phyloP scores from a whole-genome alignment of 148 eudicot species.

The Agrostemma githago region DNA sequence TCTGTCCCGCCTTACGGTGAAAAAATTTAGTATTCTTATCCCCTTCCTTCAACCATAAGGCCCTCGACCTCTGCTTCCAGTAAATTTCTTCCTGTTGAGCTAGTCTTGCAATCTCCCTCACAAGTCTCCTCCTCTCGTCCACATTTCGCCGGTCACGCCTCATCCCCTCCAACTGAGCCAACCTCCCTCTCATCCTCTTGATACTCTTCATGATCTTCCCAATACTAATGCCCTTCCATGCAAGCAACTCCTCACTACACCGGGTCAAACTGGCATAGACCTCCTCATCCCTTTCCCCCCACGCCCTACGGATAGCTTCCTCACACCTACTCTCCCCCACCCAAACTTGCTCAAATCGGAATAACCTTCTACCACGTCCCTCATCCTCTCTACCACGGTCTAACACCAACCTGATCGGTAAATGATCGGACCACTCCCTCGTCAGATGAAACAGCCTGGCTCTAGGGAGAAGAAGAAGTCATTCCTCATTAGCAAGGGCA shows the following conservation, averaged over 20 bases:
- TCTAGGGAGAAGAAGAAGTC: not conserved
- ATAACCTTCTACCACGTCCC: not conserved
- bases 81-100: not conserved
- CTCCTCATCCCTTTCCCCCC: not conserved
- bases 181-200: not conserved
- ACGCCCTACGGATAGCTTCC: no score
- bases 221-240: not conserved
- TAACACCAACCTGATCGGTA: not conserved
- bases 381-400: no score
- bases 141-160: not conserved
- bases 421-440: conserved; percentile 2
- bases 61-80: not conserved
- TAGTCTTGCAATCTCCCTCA: not conserved
- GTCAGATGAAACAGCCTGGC: not conserved
- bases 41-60: no score
- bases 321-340: not conserved
- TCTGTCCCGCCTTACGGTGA: not conserved
- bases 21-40: not conserved
- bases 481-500: not conserved
- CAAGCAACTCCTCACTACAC: not conserved
- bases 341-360: not conserved
- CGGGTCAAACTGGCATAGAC: not conserved
- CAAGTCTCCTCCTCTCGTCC: not conserved
- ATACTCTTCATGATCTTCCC: not conserved
- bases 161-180: not conserved